Conservation (phyloP, 164 flowering plant genomes). For the Vitis riparia region DNA sequence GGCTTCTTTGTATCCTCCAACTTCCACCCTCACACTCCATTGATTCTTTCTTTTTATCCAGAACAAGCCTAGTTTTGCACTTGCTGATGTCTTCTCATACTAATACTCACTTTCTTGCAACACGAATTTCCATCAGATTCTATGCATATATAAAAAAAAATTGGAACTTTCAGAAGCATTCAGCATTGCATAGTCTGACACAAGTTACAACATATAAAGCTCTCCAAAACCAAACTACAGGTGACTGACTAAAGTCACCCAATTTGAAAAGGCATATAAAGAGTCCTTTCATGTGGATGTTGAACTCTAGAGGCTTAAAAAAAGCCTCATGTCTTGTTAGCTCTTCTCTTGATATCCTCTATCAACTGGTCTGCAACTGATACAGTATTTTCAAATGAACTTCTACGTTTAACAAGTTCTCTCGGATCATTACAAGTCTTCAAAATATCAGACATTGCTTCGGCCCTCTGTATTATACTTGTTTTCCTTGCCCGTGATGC, state of each 20-base stretch:
- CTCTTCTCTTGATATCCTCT: constrained; percentile 26
- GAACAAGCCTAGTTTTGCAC: not conserved
- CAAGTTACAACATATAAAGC: not conserved
- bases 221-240: too few relatives aligned
- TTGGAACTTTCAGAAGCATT: not conserved
- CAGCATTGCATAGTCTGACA: not conserved
- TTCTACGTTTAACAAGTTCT: constrained; percentile 43
- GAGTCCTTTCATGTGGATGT: too few relatives aligned
- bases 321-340: not conserved
- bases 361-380: constrained; percentile 37
- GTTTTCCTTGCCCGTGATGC: constrained; percentile 36
- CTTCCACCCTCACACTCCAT: not conserved
- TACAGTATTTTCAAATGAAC: constrained; percentile 28
- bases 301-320: not conserved
- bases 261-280: too few relatives aligned
- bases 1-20: not conserved
- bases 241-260: too few relatives aligned
- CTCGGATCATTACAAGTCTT: constrained; percentile 55
- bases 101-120: not conserved
- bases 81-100: not conserved
- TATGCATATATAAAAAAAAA: not conserved
- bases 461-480: constrained; percentile 55
- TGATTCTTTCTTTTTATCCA: not conserved
- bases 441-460: constrained; percentile 56
- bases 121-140: not conserved